Evolutionary conservation across 1,139 yeast genomes (phyloP).

Genomic region (Meyerozyma sp.): DNA sequence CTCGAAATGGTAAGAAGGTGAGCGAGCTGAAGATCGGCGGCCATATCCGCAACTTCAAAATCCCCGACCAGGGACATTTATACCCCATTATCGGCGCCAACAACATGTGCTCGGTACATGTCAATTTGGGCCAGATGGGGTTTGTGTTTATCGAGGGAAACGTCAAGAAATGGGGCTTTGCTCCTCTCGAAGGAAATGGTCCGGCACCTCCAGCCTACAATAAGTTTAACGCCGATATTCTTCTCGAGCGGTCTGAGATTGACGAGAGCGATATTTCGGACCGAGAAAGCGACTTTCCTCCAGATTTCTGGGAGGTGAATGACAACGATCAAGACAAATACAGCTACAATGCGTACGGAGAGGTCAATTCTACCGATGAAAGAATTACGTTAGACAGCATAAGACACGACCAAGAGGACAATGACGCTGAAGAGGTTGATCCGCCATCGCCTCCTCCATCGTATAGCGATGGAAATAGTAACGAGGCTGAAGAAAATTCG

Average conservation of each 20-base stretch:
- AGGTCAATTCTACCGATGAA: slow-evolving; percentile 30
- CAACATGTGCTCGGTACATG: slow-evolving; percentile 48
- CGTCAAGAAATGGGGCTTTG: slow-evolving; percentile 63
- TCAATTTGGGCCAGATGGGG: slow-evolving; percentile 54
- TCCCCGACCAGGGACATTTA: slow-evolving; percentile 34
- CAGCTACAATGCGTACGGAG: slow-evolving; percentile 39
- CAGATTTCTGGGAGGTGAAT: slow-evolving; percentile 45
- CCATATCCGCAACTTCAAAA: slow-evolving; percentile 41
- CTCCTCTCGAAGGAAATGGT: slow-evolving; percentile 55
- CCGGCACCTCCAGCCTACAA: slow-evolving; percentile 61
- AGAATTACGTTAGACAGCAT: slow-evolving; percentile 38
- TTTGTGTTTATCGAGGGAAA: slow-evolving; percentile 56
- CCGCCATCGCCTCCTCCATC: neutral
- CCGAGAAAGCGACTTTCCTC: slow-evolving; percentile 50
- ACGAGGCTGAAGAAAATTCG: neutral
- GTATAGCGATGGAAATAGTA: neutral
- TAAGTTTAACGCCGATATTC: slow-evolving; percentile 48
- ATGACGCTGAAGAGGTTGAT: neutral
- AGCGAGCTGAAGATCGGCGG: slow-evolving; percentile 69
- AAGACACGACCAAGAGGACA: neutral
- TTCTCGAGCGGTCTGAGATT: slow-evolving; percentile 49
- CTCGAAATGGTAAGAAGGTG: slow-evolving; percentile 64
- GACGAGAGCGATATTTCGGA: slow-evolving; percentile 40
- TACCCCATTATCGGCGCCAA: slow-evolving; percentile 53
- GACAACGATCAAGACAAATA: slow-evolving; percentile 24